These are phyloP conservation scores for Tylopilus rubrobrunneus DNA, from an alignment of 768 basidiomycete genomes.

Conservation along the genomic window DNA sequence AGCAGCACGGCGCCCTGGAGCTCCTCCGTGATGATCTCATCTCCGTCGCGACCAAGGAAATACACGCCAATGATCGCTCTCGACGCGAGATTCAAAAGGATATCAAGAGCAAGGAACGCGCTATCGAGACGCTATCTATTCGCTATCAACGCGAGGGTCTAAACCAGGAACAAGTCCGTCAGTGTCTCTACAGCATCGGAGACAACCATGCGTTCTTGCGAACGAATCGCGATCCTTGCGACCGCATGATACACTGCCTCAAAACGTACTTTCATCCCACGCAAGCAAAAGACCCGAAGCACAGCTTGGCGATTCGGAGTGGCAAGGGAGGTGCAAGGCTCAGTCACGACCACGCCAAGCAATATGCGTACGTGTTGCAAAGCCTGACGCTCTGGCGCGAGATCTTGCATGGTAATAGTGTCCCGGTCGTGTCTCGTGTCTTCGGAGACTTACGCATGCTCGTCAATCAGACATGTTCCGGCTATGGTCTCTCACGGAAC, in stretches of 20 bases:
- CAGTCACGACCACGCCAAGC: conserved; percentile 80
- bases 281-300: conserved; percentile 57
- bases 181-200: conserved; percentile 84
- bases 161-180: conserved; percentile 62
- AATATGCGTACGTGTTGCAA: conserved; percentile 83
- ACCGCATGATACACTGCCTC: conserved; percentile 74
- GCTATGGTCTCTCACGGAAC: conserved; percentile 77
- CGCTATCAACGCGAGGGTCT: conserved; percentile 59
- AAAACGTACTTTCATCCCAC: conserved; percentile 77
- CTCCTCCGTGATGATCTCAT: conserved; percentile 76
- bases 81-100: conserved; percentile 81
- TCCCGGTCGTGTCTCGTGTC: not conserved
- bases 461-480: conserved; percentile 73
- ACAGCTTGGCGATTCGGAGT: conserved; percentile 74
- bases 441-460: conserved; percentile 4
- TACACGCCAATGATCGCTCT: conserved; percentile 64
- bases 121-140: conserved; percentile 69
- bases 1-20: conserved; percentile 58
- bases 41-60: conserved; percentile 76
- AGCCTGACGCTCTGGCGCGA: conserved; percentile 86
- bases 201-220: conserved; percentile 89
- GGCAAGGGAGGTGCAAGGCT: conserved; percentile 77
- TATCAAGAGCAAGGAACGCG: conserved; percentile 80
- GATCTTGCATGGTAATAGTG: conserved; percentile 76
- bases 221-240: conserved; percentile 84